phyloP scores from a whole-genome alignment of 2,329 filamentous ascomycete species.

The Cryphonectria nitschkei region DNA sequence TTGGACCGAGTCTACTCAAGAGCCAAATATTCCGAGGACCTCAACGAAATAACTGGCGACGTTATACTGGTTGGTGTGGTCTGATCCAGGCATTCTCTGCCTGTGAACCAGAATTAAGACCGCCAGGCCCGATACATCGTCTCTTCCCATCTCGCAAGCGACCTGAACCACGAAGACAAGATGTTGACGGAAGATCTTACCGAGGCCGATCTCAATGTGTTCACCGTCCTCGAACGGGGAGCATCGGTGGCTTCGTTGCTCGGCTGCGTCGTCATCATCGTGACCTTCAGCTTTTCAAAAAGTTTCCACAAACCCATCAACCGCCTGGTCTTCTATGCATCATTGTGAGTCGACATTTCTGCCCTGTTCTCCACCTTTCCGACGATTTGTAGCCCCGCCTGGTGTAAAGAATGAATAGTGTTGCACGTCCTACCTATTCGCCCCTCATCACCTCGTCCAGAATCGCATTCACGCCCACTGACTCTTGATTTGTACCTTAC shows the following conservation, averaged over 20 bases:
- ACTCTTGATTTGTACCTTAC: not conserved
- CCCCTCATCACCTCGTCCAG: not conserved
- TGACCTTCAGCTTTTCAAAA: constrained; percentile 69
- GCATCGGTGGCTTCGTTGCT: constrained; percentile 73
- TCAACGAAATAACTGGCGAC: not conserved
- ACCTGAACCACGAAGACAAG: not conserved
- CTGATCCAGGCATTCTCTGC: not conserved
- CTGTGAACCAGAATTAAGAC: not conserved
- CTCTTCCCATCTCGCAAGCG: not conserved
- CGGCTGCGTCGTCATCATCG: constrained; percentile 72
- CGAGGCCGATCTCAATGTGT: constrained; percentile 50
- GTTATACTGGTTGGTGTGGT: not conserved
- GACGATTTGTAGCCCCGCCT: not conserved
- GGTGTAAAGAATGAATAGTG: not conserved
- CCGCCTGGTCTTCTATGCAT: constrained; percentile 80
- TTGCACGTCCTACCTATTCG: not conserved
- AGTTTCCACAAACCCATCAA: constrained; percentile 87
- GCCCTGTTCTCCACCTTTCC: too few species aligned
- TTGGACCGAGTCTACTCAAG: not conserved
- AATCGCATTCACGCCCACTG: not conserved
- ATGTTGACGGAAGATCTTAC: constrained; percentile 21
- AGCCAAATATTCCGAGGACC: not conserved
- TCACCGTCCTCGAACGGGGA: constrained; percentile 67
- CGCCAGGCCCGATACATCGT: not conserved
- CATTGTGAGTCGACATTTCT: constrained; percentile 49